Evolutionary conservation across 139 green algal species (phyloP), one percentile per base, ranked within the genome.

Genomic region (Chlamydomonas incerta): DNA sequence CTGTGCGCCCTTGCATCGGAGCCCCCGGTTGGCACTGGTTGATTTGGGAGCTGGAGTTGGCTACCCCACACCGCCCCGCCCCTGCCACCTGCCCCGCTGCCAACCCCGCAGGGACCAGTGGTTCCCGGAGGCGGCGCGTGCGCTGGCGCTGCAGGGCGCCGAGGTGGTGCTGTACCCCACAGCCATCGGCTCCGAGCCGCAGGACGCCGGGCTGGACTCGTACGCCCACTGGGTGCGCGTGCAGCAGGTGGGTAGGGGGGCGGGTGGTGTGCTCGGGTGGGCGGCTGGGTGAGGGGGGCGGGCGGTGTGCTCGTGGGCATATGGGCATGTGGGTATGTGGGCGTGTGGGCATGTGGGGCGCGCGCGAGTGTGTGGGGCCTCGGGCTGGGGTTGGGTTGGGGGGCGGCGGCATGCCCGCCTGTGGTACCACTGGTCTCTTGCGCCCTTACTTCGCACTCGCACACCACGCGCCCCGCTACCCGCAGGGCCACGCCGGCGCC

Each of bases 91-190:
- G n/a, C n/a, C n/a, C n/a, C n/a, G n/a, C n/a, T n/a, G 37, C 10
- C 65, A 71, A 37, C 41, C 5, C 41, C 8, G 41, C 41, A 50
- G 41, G 41, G 41, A 50, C 68, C 70, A 83, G 63, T 74, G 80
- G 80, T 96, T 96, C 63, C 94, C 94, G 3, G 94, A 96, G 87
- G 71, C 83, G 3, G 94, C 94, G 0, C 88, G 94, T 5, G 71
- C 80, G 15, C 74, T 94, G 83, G 94, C 76, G 29, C 86, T 96
- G 46, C 76, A 92, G 63, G 94, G 93, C 1, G 93, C 93, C 57
- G 93, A 85, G 79, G 79, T 83, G 76, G 73, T 96, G 21, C 90
- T 96, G 63, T 96, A 95, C 87, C 94, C 94, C 26, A 95, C 94
- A 0, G 94, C 94, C 20, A 96, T 96, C 66, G 94, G 94, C 71